Evolutionary conservation across 2,329 filamentous ascomycete species (phyloP).

Genomic region (Sclerotinia spermophila): DNA sequence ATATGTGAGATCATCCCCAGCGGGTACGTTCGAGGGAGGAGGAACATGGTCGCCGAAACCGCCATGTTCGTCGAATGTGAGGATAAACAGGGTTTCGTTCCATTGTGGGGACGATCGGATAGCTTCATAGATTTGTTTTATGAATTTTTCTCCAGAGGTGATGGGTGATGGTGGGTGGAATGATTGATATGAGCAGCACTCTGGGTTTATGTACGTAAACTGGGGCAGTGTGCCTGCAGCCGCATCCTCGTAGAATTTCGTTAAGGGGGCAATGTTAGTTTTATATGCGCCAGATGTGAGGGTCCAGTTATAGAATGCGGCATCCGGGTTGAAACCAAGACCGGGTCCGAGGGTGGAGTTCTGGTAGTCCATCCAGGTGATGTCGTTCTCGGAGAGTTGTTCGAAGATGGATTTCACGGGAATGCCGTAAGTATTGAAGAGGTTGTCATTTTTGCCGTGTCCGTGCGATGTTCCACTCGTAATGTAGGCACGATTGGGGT

Average conservation of each 20-base stretch:
- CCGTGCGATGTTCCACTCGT: constrained; percentile 42
- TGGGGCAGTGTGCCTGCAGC: constrained; percentile 42
- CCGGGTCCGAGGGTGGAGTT: constrained; percentile 39
- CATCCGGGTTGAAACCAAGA: constrained; percentile 42
- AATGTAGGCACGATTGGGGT: constrained; percentile 36
- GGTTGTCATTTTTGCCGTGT: constrained; percentile 39
- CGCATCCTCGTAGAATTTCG: constrained; percentile 45
- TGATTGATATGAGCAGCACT: constrained; percentile 49
- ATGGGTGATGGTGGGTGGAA: constrained; percentile 46
- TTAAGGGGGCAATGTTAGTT: constrained; percentile 39
- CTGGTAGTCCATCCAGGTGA: constrained; percentile 47
- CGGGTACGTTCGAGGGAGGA: constrained; percentile 41
- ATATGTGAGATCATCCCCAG: constrained; percentile 39
- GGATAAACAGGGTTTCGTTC: constrained; percentile 46
- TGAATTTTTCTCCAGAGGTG: constrained; percentile 43
- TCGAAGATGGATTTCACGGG: constrained; percentile 42
- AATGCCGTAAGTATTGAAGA: constrained; percentile 37
- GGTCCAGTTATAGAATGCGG: constrained; percentile 45
- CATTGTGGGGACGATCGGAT: constrained; percentile 44
- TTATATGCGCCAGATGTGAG: constrained; percentile 36
- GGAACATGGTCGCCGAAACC: constrained; percentile 47
- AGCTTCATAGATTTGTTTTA: constrained; percentile 46
- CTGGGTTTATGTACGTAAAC: constrained; percentile 49
- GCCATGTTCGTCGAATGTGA: constrained; percentile 48
- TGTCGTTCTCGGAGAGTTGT: constrained; percentile 40